Base-by-base conservation (phyloP, 2,329 filamentous ascomycete species). In the Cercospora janseana region DNA sequence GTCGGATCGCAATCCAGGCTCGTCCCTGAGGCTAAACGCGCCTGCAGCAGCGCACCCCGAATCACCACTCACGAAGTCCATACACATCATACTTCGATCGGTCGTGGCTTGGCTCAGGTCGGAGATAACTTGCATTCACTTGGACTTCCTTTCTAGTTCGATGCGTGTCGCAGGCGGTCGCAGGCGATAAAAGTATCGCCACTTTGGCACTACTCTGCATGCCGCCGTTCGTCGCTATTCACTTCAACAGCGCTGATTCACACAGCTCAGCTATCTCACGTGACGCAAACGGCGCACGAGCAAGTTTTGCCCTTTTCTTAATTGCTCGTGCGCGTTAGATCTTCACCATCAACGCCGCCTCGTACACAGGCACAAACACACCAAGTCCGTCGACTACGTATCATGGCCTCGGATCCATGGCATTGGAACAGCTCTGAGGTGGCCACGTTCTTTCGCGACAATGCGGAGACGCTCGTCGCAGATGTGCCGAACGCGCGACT, bases 361-460 rank as follows among this genome's bases (percentile, higher is more conserved):
- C 10, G 38, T 24, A 18, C 8, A 24, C 26, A 10, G 18, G 9
- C 12, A 34, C 23, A 24, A 18, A 31, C 21, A 37, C 41, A 18
- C 8, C 44, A 18, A n/a, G n/a, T n/a, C 34, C 15, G 20, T 34
- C 13, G 12, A 15, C 9, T 27, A 12, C 12, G 26, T 32, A 54
- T 52, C 44, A 67, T 68, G 40, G 66, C 67, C 12, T 64, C 70
- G 49, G 88, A 95, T 69, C 88, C 89, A n/a, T 86, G 83, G 67
- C 63, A 77, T 46, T 95, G 89, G 89, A 78, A 79, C 27, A 75
- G 83, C 24, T 81, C 86, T 28, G 76, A 82, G 27, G 80, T 94
- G 8, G 78, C 86, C 7, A 66, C 74, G 12, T 82, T 85, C 61
- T 73, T 94, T 3, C 88, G 84, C 63, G 74, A 77, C 42, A 42